Conservation (phyloP, 2,329 filamentous ascomycete species). For the Epichloe bromicola region DNA sequence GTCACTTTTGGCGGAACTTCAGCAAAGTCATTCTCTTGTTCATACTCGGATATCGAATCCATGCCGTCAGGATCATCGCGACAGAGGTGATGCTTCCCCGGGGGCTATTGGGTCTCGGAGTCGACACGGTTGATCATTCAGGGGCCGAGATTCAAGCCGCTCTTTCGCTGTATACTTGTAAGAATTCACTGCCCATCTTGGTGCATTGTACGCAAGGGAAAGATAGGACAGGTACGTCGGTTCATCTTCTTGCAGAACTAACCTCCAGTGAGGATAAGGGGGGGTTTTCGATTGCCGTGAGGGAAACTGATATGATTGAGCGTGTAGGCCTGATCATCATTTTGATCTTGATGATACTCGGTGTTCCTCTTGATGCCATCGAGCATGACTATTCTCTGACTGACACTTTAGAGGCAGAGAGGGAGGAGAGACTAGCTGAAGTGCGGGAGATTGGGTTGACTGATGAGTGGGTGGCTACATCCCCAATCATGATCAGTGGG, state of each 20-base stretch:
- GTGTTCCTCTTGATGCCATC: constrained; percentile 45
- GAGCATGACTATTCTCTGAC: constrained; percentile 61
- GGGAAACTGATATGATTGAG: too few relatives aligned
- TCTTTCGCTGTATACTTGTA: constrained; percentile 17
- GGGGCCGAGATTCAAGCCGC: constrained; percentile 41
- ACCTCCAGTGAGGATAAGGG: too few relatives aligned
- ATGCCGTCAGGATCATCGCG: constrained; percentile 58
- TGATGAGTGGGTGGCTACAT: constrained; percentile 59
- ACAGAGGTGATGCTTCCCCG: constrained; percentile 53
- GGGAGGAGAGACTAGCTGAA: constrained; percentile 51
- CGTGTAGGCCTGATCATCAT: constrained; percentile 52
- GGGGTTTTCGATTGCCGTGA: too few relatives aligned
- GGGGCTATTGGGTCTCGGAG: constrained; percentile 57
- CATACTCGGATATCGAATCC: constrained; percentile 50
- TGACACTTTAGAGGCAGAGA: constrained; percentile 45
- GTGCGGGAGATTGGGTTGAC: constrained; percentile 58
- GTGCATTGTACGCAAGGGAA: constrained; percentile 86
- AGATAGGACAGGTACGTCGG: constrained; percentile 41
- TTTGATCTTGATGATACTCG: constrained; percentile 52
- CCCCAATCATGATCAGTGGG: constrained; percentile 46
- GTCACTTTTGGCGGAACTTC: not conserved
- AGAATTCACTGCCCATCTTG: constrained; percentile 46
- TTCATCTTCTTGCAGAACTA: too few relatives aligned
- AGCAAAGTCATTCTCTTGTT: constrained; percentile 45
- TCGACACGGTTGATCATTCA: constrained; percentile 57